Percentiles rank a stretch among this genome's conserved stretches.
phyloP scores from a whole-genome alignment of 805 yeast genomes.

The Candida nitratophila region DNA sequence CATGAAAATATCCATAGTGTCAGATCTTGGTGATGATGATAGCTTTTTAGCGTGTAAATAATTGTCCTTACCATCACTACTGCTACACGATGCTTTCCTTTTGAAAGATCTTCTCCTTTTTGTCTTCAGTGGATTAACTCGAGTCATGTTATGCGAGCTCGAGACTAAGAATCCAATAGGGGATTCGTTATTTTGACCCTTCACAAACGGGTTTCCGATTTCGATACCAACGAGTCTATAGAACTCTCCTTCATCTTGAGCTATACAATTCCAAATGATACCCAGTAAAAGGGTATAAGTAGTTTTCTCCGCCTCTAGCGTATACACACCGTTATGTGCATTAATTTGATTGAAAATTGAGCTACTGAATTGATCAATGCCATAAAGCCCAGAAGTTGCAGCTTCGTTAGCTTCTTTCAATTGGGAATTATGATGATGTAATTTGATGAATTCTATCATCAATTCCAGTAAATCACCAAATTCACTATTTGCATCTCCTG shows the following conservation, averaged over 20 bases:
- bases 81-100: no score
- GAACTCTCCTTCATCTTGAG: neutral
- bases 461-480: neutral
- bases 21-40: no score
- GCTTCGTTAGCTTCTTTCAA: no score
- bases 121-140: no score
- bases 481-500: neutral
- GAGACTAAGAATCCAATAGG: neutral
- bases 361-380: no score
- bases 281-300: neutral
- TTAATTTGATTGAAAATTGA: no score
- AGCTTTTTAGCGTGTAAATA: no score
- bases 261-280: conserved; percentile 1
- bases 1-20: no score
- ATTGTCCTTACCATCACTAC: no score
- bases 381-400: no score
- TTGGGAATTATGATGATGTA: neutral
- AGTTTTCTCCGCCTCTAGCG: neutral
- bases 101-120: no score
- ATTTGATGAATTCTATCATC: neutral
- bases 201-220: conserved; percentile 1
- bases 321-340: no score
- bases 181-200: neutral
- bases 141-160: neutral
- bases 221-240: conserved; percentile 1